Percentiles rank a stretch among this genome's conserved stretches.
Conservation (phyloP, 805 yeast species). For the Candida tibetensis region DNA sequence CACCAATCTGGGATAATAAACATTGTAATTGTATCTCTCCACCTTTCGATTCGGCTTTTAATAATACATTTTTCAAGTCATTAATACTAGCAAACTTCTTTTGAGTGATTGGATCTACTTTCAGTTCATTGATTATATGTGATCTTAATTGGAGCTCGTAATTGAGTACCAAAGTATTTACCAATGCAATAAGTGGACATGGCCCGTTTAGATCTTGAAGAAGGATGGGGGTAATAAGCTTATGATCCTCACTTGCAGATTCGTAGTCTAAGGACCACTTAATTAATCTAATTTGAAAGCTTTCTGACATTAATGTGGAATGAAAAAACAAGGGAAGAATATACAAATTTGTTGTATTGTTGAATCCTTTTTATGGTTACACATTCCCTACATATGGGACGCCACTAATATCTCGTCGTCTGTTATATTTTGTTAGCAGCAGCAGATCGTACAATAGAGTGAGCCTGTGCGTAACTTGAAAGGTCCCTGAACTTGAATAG, state of each 20-base stretch:
- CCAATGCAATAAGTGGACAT: conserved; percentile 77
- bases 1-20: conserved; percentile 51
- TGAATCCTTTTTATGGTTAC: not conserved
- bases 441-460: not conserved
- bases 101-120: conserved; percentile 4
- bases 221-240: conserved; percentile 51
- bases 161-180: conserved; percentile 63
- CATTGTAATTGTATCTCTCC: conserved; percentile 28
- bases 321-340: not conserved
- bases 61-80: conserved; percentile 16
- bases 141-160: conserved; percentile 29
- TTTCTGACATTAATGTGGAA: not conserved
- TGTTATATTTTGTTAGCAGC: not conserved
- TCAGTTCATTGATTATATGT: conserved; percentile 5
- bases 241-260: conserved; percentile 21
- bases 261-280: conserved; percentile 27
- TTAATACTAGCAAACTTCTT: conserved; percentile 13
- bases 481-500: no score
- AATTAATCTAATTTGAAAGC: conserved; percentile 21
- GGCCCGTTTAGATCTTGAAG: conserved; percentile 85
- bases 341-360: not conserved
- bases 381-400: not conserved
- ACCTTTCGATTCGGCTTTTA: conserved; percentile 6
- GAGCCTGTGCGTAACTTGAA: no score
- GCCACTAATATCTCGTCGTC: not conserved